Evolutionary conservation across 495 filamentous ascomycete species (phyloP), one percentile per base, ranked within the genome.

Genomic region (Schizothecium vesticola): DNA sequence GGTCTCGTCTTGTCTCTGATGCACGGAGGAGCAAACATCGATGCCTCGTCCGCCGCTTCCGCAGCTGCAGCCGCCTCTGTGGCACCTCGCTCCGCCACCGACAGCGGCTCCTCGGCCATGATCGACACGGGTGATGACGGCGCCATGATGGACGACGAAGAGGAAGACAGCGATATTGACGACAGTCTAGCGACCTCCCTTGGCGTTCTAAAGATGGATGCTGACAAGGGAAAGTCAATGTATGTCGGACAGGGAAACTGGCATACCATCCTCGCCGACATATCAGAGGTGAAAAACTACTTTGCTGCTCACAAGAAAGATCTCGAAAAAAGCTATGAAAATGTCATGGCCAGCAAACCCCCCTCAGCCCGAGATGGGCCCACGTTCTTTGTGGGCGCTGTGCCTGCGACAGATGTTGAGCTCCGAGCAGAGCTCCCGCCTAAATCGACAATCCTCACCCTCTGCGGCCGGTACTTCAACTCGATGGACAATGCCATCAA

Each of bases 1-100:
- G 91, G 94, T 63, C 81, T 99, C 75, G 95, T 99, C 64, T 78
- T 99, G 63, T 96, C 92, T 3, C 81, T 99, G 79, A 98, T 99
- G 95, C 94, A 93, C 71, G 94, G 93, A 79, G 93, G 92, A 61
- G 84, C 80, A 55, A 84, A 81, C 59, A 75, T 84, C 36, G 81
- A 83, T 13, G 57, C 76, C 3, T 70, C 80, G 19, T 69, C 75
- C 5, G 71, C 73, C 25, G 70, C 74, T 7, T 73, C 71, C 36
- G 73, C 70, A 8, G 70, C 72, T 3, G 66, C 88, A 19, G 86
- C 88, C 11, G 78, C 84, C 62, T 86, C 88, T 51, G 88, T 87
- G 4, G 83, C 86, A 29, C 88, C 89, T 2, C 84, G 91, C 26
- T 88, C 89, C 3, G 82, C 85, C 26, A 86, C 88, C 3, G 78